Evolutionary conservation across 768 basidiomycete genomes (phyloP), one percentile per base, ranked within the genome.

Genomic region (Lentinula boryana): DNA sequence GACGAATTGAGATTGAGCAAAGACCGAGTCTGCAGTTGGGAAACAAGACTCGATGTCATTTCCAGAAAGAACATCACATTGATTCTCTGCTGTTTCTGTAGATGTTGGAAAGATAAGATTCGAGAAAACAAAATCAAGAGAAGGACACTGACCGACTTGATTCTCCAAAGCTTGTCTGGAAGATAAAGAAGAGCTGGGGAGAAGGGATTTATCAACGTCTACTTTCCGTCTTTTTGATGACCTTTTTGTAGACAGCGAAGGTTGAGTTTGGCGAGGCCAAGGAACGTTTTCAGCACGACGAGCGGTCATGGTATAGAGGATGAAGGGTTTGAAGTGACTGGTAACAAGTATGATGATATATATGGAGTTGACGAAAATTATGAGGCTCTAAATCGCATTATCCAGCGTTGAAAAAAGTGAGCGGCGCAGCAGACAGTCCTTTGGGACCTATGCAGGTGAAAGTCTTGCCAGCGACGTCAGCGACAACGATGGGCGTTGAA

Each of bases 41-140:
- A 80, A 94, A 70, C 94, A 95, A 7, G 92, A 90, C 46, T 86
- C 79, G 62, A 91, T 76, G 52, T 83, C 72, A 75, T 95, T 95
- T 63, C 84, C 84, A 23, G 86, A 84, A 62, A 72, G 68, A 51
- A 82, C 32, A 68, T 87, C 66, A 67, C 89, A 91, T 60, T 77
- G 52, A 5, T 38, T 46, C 67, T 74, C 67, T 7, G 89, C 89
- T 71, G 78, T 63, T 71, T 78, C 63, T 41, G 50, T 57, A 16
- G 16, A 38, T 33, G 60, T n/a, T 27, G 49, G 48, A 27, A 27
- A 43, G 50, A 36, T 53, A 62, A 43, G 13, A 32, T 33, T 53
- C 61, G 43, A 56, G 54, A 23, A 63, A 64, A 50, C 50, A 41
- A 21, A 13, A 52, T 36, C 38, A 13, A 51, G 38, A n/a, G 9